A percentile compares a stretch with the other conserved stretches of the same genome.
Evolutionary conservation across 345 rosid species (phyloP).

Genomic region (Sisymbrium altissimum): DNA sequence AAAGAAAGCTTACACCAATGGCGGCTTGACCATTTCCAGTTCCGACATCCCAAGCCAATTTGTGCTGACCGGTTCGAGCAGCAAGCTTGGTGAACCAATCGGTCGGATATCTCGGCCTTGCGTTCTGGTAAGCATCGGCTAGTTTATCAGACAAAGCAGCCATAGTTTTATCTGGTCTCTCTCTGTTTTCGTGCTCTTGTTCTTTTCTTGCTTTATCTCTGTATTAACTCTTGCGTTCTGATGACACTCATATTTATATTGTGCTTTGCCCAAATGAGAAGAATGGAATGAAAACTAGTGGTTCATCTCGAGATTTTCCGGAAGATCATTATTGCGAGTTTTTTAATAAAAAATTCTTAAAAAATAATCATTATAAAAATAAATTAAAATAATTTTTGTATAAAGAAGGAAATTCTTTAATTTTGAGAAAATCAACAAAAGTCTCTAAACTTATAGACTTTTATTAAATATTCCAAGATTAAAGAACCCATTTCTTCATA

Average conservation of each 20-base stretch:
- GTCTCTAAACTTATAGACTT: too few relatives aligned
- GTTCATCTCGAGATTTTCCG: conserved; percentile 29
- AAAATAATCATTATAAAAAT: too few relatives aligned
- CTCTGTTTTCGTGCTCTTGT: not conserved
- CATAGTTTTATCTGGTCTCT: too few relatives aligned
- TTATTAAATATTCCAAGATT: too few relatives aligned
- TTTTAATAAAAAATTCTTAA: too few relatives aligned
- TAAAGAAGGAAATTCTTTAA: too few relatives aligned
- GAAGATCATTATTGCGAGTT: too few relatives aligned
- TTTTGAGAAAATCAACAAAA: too few relatives aligned
- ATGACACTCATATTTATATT: not conserved
- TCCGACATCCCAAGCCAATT: conserved; percentile 66
- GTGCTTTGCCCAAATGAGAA: not conserved
- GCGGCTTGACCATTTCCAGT: conserved; percentile 72
- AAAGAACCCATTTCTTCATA: too few relatives aligned
- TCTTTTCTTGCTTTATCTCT: not conserved
- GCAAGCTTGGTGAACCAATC: conserved; percentile 58
- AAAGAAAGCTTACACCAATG: conserved; percentile 41
- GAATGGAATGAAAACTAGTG: conserved; percentile 17
- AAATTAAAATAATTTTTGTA: too few relatives aligned
- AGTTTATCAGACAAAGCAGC: conserved; percentile 57
- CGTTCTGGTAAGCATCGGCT: conserved; percentile 51
- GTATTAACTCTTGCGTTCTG: not conserved
- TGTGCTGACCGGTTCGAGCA: conserved; percentile 44
- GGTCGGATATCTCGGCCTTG: conserved; percentile 52